Conservation (phyloP, 1,284 basidiomycete species). For the Kwoniella shivajii region DNA sequence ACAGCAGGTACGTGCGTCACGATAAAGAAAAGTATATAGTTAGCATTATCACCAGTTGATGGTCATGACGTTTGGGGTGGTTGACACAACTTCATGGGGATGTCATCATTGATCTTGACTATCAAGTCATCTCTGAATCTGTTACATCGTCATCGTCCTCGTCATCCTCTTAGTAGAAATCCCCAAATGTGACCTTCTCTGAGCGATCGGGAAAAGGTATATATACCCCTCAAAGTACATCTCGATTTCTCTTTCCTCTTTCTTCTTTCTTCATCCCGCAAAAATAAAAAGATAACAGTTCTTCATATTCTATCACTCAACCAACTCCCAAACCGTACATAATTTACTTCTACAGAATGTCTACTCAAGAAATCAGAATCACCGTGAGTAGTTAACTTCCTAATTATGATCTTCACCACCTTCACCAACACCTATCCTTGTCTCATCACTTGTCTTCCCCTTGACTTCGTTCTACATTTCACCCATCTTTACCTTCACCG, state of each 20-base stretch:
- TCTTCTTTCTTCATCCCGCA: conserved; percentile 10
- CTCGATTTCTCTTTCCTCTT: conserved; percentile 2
- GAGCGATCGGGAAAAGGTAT: conserved; percentile 6
- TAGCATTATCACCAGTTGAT: neutral
- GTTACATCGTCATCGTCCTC: neutral
- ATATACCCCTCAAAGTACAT: conserved; percentile 1
- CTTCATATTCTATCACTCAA: neutral
- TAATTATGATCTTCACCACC: neutral
- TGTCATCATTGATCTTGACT: neutral
- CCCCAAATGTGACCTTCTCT: neutral
- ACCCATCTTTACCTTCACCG: neutral
- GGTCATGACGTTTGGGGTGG: conserved; percentile 1
- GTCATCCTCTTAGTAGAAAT: neutral
- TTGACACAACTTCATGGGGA: neutral
- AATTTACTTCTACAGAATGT: conserved; percentile 1
- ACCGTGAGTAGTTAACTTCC: conserved; percentile 3
- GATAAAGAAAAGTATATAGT: neutral
- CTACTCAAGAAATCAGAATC: conserved; percentile 3
- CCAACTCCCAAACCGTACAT: neutral
- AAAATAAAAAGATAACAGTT: conserved; percentile 1
- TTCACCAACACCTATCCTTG: neutral
- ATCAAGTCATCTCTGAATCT: neutral
- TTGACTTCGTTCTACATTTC: neutral
- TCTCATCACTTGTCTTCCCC: neutral
- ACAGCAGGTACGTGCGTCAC: neutral